phyloP scores from a whole-genome alignment of 2,329 filamentous ascomycete species.

The Calycina marina region DNA sequence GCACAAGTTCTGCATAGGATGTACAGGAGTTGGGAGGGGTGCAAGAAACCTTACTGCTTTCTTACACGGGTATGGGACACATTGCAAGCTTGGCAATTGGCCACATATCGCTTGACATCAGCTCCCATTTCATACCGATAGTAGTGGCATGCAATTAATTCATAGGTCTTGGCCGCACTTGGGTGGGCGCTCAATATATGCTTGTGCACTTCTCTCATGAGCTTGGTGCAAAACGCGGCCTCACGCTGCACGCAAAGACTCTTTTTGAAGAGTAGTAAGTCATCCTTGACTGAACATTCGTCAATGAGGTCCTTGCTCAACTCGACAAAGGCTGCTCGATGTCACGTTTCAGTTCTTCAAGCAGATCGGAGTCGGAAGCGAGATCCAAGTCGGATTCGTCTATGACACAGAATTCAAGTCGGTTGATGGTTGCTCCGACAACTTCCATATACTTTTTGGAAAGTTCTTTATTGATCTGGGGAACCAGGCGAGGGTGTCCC shows the following conservation, averaged over 20 bases:
- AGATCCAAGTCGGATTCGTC: background rate
- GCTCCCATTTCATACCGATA: background rate
- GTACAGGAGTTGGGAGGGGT: slow-evolving; percentile 2
- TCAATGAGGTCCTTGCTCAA: background rate
- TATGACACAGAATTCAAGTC: background rate
- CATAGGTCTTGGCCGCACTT: background rate
- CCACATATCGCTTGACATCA: background rate
- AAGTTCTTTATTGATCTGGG: background rate
- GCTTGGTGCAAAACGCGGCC: background rate
- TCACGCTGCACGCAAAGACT: background rate
- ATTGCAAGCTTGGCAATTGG: background rate
- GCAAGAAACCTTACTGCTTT: background rate
- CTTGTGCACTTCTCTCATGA: background rate
- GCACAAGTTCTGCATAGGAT: slow-evolving; percentile 8
- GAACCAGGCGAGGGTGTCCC: background rate
- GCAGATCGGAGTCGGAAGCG: background rate
- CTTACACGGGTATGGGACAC: background rate
- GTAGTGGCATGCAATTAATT: background rate
- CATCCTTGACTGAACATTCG: background rate
- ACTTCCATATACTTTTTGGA: background rate
- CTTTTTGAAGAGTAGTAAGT: background rate
- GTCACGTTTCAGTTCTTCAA: background rate
- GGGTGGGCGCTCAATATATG: background rate
- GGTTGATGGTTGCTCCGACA: background rate
- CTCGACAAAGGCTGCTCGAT: background rate